Base-by-base conservation (phyloP, 805 yeast species). In the Zygosaccharomyces rouxii region DNA sequence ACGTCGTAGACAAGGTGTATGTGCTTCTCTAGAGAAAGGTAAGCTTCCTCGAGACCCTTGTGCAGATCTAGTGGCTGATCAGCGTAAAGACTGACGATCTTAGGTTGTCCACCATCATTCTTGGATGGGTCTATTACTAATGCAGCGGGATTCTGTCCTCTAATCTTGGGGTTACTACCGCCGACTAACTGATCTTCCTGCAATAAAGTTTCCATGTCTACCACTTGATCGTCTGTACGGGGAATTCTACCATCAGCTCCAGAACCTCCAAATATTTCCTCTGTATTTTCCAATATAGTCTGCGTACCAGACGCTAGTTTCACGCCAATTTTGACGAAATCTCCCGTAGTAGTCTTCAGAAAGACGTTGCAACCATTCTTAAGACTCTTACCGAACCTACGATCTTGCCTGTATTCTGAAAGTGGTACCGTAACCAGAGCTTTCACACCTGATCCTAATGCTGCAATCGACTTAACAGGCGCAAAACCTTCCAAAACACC, bases 231-330 rank as follows among this genome's bases (percentile, higher is more conserved):
- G 10, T 47, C 40, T 19, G 49, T 31, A 9, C 57, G 60, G 22
- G 49, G 47, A 33, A 46, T 37, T 54, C 83, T 66, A 9, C 78
- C 78, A 3, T 76, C 64, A 0, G 83, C 67, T 0, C 92, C 94
- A 53, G 74, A 74, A 0, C 95, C 95, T 6, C 94, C 95, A 35
- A 88, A 68, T 6, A 79, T 75, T 55, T 83, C 85, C 61, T 89
- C 97, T 0, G 95, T 83, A 46, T 77, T 80, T 56, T 89, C 97
- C 38, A 90, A 66, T 2, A 87, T 66, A 0, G 83, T 80, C 59
- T 89, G 97, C 0, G 96, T 86, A 0, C 97, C 97, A 7, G 89
- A 84, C 1, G 95, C 90, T 25, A 90, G 62, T 57, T 85, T 88
- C 0, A 86, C 92, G 0, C 97, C 96, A 40, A 90, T 72, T 56